Evolutionary conservation across 1,284 basidiomycete species (phyloP).

Genomic region (Moesziomyces antarcticus): DNA sequence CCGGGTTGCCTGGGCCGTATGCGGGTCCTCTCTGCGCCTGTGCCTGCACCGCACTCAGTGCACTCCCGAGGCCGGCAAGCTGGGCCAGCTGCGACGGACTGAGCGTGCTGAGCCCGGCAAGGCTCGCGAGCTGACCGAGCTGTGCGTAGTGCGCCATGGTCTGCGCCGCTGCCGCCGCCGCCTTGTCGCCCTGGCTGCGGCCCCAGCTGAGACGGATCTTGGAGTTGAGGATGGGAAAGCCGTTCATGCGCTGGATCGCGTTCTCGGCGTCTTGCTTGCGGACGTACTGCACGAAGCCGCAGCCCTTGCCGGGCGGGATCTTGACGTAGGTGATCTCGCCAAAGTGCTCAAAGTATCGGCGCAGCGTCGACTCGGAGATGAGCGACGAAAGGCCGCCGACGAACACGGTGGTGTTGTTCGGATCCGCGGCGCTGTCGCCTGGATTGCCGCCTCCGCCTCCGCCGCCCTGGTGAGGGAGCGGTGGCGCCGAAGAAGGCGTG

Average conservation of each 20-base stretch:
- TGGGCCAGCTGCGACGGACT: slow-evolving; percentile 53
- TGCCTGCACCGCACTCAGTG: slow-evolving; percentile 52
- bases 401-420: slow-evolving; percentile 67
- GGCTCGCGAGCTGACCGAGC: slow-evolving; percentile 53
- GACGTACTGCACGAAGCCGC: slow-evolving; percentile 94
- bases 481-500: slow-evolving; percentile 37
- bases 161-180: slow-evolving; percentile 63
- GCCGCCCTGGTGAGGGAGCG: slow-evolving; percentile 15
- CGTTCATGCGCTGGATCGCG: slow-evolving; percentile 95
- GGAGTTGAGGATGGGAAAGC: slow-evolving; percentile 85
- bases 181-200: slow-evolving; percentile 70
- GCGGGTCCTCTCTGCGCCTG: slow-evolving; percentile 21
- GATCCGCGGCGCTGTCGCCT: slow-evolving; percentile 58
- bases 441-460: slow-evolving; percentile 14
- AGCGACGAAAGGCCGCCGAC: slow-evolving; percentile 64
- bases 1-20: slow-evolving; percentile 13
- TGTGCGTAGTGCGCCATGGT: slow-evolving; percentile 55
- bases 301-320: slow-evolving; percentile 92
- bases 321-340: slow-evolving; percentile 74
- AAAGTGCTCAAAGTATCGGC: slow-evolving; percentile 63
- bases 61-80: slow-evolving; percentile 49
- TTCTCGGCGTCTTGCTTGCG: slow-evolving; percentile 88
- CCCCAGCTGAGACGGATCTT: slow-evolving; percentile 92
- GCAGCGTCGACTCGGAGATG: slow-evolving; percentile 64
- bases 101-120: slow-evolving; percentile 53